A percentile compares a stretch with the other conserved stretches of the same genome.
Evolutionary conservation across 2,329 filamentous ascomycete species (phyloP).

Genomic region (Helotiales sp.): DNA sequence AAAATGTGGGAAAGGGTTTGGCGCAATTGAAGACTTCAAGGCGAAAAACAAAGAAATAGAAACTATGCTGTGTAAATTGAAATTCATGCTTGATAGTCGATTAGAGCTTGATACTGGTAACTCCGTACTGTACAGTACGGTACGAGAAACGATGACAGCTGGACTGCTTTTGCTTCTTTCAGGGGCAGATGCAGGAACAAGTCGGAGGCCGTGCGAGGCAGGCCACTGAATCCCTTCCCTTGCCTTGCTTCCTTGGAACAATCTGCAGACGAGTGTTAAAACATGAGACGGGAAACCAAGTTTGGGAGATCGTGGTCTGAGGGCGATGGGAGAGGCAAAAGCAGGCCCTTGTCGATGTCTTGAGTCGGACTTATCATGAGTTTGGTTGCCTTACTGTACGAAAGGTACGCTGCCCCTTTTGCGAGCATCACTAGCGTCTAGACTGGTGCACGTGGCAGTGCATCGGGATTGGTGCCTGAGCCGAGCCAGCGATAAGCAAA

Average conservation of each 20-base stretch:
- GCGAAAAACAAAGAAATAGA: background rate
- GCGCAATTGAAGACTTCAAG: background rate
- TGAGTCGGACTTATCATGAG: background rate
- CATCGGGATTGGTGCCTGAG: background rate
- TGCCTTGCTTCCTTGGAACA: background rate
- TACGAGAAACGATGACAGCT: background rate
- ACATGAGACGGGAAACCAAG: conserved; percentile 10
- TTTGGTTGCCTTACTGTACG: background rate
- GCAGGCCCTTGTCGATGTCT: background rate
- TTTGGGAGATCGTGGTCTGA: background rate
- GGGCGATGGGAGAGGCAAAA: background rate
- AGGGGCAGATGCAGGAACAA: conserved; percentile 11
- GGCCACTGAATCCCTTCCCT: background rate
- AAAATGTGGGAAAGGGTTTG: background rate
- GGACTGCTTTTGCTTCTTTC: background rate
- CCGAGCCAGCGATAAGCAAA: conserved; percentile 1
- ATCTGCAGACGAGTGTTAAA: background rate
- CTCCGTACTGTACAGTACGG: too few relatives aligned
- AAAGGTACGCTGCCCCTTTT: conserved; percentile 4
- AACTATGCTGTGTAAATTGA: background rate
- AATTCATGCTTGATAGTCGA: background rate
- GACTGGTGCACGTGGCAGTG: conserved; percentile 1
- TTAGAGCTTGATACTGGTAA: background rate
- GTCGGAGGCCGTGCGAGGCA: background rate
- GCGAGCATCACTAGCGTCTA: background rate